Evolutionary conservation across 352 stramenopile species (phyloP), one percentile per base, ranked within the genome.

Genomic region (Phytopythium cucurbitacearum): DNA sequence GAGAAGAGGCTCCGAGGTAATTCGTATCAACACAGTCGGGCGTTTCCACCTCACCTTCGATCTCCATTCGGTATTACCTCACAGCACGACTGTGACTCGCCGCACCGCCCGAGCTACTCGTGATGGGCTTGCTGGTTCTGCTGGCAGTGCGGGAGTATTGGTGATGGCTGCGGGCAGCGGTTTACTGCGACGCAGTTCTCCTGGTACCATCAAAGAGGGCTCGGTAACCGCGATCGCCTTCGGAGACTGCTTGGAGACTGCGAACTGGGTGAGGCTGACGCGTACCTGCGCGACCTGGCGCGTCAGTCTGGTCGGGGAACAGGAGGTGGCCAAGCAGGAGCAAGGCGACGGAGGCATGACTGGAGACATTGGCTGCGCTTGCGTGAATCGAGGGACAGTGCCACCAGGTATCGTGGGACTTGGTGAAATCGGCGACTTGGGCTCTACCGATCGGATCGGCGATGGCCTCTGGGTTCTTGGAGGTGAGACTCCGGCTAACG

Each of bases 261-360:
- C 45, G 32, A 70, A 67, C 16, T 68, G 64, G 43, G 43, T 75
- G 11, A 85, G 48, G 35, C 65, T 82, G 32, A 85, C 64, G 34
- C 65, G 60, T 15, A 86, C 70, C 32, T 86, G 75, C 0, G 78
- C 65, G 16, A 81, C 67, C 48, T 73, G 62, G 32, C 60, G 60
- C 6, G 57, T 62, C 32, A 47, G 62, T 41, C 40, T 54, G 13
- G 59, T 66, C 28, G 48, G 55, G 21, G 35, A 4, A 35, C 37
- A 16, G n/a, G 13, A 42, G n/a, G 32, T 40, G 46, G 9, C 8
- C 13, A 21, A 15, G 12, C 10, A 11, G 40, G 0, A 6, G 6
- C 21, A 28, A 28, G 21, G 21, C 21, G 21, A 28, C 2, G 21
- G 21, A 28, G 21, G 21, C 21, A 28, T 28, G 21, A 28, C 21